These are phyloP conservation scores for Tremella yokohamensis DNA, from an alignment of 768 basidiomycete species.

Conservation along the genomic window DNA sequence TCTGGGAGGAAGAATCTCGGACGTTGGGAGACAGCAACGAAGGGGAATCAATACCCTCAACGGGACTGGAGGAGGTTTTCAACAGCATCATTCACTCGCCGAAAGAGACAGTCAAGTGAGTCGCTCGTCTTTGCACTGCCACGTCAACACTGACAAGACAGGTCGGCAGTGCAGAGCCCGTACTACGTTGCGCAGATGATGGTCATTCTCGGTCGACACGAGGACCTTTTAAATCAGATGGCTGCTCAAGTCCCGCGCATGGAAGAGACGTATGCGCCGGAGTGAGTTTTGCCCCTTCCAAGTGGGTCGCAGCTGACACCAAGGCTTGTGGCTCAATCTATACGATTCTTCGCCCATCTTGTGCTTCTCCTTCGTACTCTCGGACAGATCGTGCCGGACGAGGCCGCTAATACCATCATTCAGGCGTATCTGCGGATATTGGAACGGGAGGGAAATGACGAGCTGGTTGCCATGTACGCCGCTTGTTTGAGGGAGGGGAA, in stretches of 20 bases:
- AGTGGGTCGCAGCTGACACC: not conserved
- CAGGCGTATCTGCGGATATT: conserved; percentile 84
- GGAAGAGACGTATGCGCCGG: conserved; percentile 43
- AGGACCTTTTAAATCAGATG: conserved; percentile 62
- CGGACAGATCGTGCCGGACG: conserved; percentile 66
- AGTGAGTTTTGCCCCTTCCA: conserved; percentile 36
- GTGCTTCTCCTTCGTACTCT: conserved; percentile 84
- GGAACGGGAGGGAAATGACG: conserved; percentile 74
- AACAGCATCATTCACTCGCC: conserved; percentile 41
- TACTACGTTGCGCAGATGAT: conserved; percentile 51
- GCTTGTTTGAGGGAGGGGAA: conserved; percentile 79
- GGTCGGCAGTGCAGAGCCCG: conserved; percentile 43
- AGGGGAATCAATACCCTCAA: conserved; percentile 63
- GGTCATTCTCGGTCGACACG: conserved; percentile 55
- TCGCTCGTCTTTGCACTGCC: not conserved
- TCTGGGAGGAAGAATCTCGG: conserved; percentile 68
- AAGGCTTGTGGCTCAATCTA: conserved; percentile 55
- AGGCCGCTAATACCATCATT: conserved; percentile 73
- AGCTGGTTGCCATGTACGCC: conserved; percentile 90
- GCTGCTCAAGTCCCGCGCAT: conserved; percentile 44
- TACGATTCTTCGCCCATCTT: conserved; percentile 85
- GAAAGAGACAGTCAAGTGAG: conserved; percentile 44
- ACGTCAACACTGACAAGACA: conserved; percentile 15
- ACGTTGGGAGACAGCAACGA: conserved; percentile 50
- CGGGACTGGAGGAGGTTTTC: conserved; percentile 50